These are phyloP conservation scores for Morella rubra DNA, from an alignment of 306 rosid species.

Conservation along the genomic window DNA sequence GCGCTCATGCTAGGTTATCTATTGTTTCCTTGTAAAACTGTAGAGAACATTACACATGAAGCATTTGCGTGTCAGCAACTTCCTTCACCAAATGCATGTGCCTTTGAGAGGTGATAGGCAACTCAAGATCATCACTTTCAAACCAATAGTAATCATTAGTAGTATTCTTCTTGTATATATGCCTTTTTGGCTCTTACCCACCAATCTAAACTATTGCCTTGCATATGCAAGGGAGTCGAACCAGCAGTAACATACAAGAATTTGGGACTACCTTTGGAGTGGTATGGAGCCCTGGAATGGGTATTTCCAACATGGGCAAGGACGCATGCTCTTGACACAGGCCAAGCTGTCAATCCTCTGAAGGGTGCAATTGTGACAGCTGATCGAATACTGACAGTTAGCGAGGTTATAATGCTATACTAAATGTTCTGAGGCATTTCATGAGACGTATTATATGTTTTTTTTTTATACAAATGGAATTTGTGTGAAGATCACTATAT, in stretches of 20 bases:
- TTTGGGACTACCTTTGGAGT: constrained; percentile 78
- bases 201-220: constrained; percentile 24
- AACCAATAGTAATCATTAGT: neutral
- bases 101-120: constrained; percentile 9
- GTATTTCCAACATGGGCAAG: constrained; percentile 93
- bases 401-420: constrained; percentile 56
- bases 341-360: constrained; percentile 82
- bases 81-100: constrained; percentile 3
- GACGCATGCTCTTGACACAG: constrained; percentile 85
- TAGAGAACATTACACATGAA: constrained; percentile 16
- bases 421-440: constrained; percentile 17
- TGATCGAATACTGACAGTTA: constrained; percentile 84
- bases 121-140: neutral
- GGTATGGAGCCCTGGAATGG: constrained; percentile 87
- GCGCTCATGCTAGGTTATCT: neutral
- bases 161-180: constrained; percentile 13
- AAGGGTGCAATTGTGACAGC: constrained; percentile 90
- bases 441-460: constrained; percentile 4
- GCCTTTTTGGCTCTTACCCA: constrained; percentile 20
- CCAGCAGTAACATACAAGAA: constrained; percentile 64
- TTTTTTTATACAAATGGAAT: neutral
- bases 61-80: constrained; percentile 2
- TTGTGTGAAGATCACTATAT: constrained; percentile 13
- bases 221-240: constrained; percentile 74
- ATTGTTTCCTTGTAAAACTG: constrained; percentile 21